Base-by-base conservation (phyloP, 768 basidiomycete genomes). In the Roridomyces roridus region DNA sequence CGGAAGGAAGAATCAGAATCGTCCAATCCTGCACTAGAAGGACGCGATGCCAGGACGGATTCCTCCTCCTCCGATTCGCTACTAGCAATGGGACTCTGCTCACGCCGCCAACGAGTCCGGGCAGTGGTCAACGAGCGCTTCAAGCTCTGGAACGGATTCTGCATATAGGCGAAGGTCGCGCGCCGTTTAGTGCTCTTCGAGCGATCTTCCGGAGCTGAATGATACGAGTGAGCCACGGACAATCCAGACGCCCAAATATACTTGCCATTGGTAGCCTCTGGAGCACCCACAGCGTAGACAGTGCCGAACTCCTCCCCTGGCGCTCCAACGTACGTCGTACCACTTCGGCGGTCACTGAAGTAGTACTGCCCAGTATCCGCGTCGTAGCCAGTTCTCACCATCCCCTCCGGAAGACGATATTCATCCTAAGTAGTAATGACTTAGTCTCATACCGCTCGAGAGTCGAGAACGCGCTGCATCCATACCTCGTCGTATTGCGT, bases 341-440 rank as follows among this genome's bases (percentile, higher is more conserved):
- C 65, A 10, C 81, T 81, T 29, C 68, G 69, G 3, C 53, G 53
- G 62, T 76, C 77, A 25, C 72, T 71, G 70, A 77, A 84, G 56
- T 71, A 73, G 68, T 84, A 83, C 46, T 68, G 70, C 29, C 76
- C 74, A 14, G 72, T 72, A 66, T 84, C 82, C 4, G 79, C 72
- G 64, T 84, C 82, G 67, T 84, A 84, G n/a, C 80, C 82, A 52
- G 80, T 73, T 34, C 82, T 74, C n/a, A 74, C 75, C 68, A 82
- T 71, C 37, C 82, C 82, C 48, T 77, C 77, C 1, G 82, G 82
- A 47, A 84, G 77, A 59, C 82, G 76, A 63, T 81, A 80, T n/a
- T 75, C 73, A 55, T 84, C 82, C 82, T 83, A 54, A 34, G 31
- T 34, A 8, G 11, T 12, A 55, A 18, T 14, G 5, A 25, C 4